Percentiles rank a stretch among this genome's conserved stretches.
These are phyloP conservation scores for Sarcocystis neurona DNA, from an alignment of 169 alveolate genomes.

Conservation along the genomic window DNA sequence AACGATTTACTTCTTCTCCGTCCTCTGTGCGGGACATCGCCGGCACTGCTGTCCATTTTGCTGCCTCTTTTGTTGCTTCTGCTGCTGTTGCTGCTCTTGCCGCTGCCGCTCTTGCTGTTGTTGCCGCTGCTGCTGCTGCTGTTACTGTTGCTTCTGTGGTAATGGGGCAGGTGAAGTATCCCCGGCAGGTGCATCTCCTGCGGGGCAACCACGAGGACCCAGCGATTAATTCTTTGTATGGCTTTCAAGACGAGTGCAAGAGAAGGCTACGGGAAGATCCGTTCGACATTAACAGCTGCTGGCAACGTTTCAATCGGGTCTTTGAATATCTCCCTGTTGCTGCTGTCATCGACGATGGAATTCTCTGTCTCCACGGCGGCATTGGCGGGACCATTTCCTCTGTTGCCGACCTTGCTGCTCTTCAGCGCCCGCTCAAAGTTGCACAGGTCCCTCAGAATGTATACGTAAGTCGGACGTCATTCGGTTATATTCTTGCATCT, in stretches of 20 bases:
- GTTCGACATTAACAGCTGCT: conserved; percentile 91
- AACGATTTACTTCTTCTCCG: too few species aligned
- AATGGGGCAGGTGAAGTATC: conserved; percentile 70
- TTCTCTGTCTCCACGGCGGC: conserved; percentile 99
- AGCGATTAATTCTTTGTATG: conserved; percentile 97
- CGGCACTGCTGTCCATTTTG: not conserved
- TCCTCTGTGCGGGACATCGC: too few species aligned
- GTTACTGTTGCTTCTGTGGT: not conserved
- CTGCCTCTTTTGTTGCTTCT: not conserved
- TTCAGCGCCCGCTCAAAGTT: conserved; percentile 94
- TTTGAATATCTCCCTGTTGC: conserved; percentile 99
- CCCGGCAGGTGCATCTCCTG: conserved; percentile 96
- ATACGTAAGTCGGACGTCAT: conserved; percentile 3
- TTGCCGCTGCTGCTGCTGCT: not conserved
- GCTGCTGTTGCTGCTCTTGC: not conserved
- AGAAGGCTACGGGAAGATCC: conserved; percentile 95
- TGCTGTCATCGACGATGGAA: conserved; percentile 96
- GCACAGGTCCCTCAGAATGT: conserved; percentile 83
- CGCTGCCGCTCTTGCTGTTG: not conserved
- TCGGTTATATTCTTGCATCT: not conserved
- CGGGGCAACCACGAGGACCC: conserved; percentile 94
- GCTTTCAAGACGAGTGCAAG: conserved; percentile 98
- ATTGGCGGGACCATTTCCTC: conserved; percentile 91
- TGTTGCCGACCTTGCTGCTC: conserved; percentile 87
- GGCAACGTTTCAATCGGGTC: conserved; percentile 91